phyloP scores from a whole-genome alignment of 169 alveolate species.

The Cryptosporidium viatorum region DNA sequence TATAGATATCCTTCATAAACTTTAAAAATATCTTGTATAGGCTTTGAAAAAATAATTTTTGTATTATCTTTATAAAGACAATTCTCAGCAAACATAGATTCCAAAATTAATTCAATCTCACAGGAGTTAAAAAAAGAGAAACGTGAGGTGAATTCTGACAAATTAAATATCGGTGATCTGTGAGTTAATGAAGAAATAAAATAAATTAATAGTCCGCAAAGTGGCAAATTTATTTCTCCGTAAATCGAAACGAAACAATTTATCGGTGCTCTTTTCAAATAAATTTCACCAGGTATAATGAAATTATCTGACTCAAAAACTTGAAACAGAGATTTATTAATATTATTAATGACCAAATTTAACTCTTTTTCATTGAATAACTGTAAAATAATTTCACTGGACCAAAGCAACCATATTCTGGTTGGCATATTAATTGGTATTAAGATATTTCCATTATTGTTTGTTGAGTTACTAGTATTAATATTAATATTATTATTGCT shows the following conservation, averaged over 20 bases:
- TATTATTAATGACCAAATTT: neutral
- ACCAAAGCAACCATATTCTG: conserved; percentile 70
- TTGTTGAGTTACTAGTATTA: neutral
- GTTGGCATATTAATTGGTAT: conserved; percentile 54
- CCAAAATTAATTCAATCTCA: conserved; percentile 45
- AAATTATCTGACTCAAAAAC: neutral
- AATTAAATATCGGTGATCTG: conserved; percentile 40
- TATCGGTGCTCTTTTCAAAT: neutral
- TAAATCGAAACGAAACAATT: conserved; percentile 32
- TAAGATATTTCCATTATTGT: neutral
- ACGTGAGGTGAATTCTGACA: conserved; percentile 15
- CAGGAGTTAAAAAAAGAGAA: conserved; percentile 49
- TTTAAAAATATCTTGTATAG: conserved; percentile 24
- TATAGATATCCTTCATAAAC: conserved; percentile 31
- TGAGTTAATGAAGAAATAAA: conserved; percentile 15
- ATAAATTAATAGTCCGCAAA: conserved; percentile 45
- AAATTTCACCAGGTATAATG: neutral
- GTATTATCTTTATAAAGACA: conserved; percentile 30
- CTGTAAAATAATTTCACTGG: neutral
- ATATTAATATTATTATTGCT: neutral
- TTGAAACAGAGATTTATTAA: neutral
- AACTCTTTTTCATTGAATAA: conserved; percentile 15
- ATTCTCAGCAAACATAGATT: conserved; percentile 63
- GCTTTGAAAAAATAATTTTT: conserved; percentile 43
- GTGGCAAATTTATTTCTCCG: conserved; percentile 24